Evolutionary conservation across 2,329 filamentous ascomycete genomes (phyloP).

Genomic region (Podosphaera xanthii): DNA sequence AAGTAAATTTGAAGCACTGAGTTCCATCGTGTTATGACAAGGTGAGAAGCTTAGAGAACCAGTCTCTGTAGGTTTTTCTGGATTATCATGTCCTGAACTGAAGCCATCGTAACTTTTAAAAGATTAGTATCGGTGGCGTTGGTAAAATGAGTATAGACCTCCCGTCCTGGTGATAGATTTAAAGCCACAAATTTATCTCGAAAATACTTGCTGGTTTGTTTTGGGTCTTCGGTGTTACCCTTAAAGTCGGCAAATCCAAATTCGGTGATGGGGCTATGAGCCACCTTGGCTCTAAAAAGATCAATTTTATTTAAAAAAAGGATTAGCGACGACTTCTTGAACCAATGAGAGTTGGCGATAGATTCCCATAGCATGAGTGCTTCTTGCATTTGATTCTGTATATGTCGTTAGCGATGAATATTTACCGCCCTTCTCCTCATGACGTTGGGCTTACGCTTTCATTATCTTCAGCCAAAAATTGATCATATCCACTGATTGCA

Average conservation of each 20-base stretch:
- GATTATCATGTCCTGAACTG: conserved; percentile 73
- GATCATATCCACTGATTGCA: conserved; percentile 88
- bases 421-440: neutral
- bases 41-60: conserved; percentile 32
- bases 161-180: conserved; percentile 36
- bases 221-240: conserved; percentile 46
- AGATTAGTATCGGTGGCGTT: conserved; percentile 46
- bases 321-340: conserved; percentile 59
- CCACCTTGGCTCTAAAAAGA: conserved; percentile 57
- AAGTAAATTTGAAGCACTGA: no score
- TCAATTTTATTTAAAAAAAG: conserved; percentile 80
- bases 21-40: no score
- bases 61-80: conserved; percentile 63
- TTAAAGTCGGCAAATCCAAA: conserved; percentile 62
- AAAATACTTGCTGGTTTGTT: conserved; percentile 59
- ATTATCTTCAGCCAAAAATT: conserved; percentile 87
- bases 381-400: conserved; percentile 76
- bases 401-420: neutral
- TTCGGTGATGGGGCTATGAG: conserved; percentile 44
- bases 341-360: conserved; percentile 71
- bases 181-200: conserved; percentile 59
- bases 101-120: conserved; percentile 68
- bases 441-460: conserved; percentile 48
- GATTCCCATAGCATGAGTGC: conserved; percentile 73
- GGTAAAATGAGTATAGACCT: conserved; percentile 35